Conservation (phyloP, 371 early-diverging fungal genomes). For the Mucor circinelloides region DNA sequence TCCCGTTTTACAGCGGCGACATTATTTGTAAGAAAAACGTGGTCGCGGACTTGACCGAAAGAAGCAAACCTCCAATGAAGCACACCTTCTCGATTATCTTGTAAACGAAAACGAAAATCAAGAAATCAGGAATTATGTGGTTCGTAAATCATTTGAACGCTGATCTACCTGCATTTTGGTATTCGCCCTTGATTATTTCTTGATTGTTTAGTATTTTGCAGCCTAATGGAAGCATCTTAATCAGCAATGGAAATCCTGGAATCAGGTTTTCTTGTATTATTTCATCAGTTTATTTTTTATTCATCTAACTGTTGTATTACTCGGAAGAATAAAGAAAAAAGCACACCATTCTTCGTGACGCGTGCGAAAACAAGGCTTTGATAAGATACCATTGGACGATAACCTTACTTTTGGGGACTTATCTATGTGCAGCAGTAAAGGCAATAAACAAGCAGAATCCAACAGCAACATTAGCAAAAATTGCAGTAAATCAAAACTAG, state of each 20-base stretch:
- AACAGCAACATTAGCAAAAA: background rate
- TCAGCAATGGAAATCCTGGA: conserved; percentile 3
- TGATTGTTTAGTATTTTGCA: background rate
- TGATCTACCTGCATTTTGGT: background rate
- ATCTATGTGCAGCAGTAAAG: conserved; percentile 13
- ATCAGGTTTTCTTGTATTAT: background rate
- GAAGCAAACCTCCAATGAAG: background rate
- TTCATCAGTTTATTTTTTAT: background rate
- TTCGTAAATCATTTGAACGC: background rate
- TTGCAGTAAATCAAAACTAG: background rate
- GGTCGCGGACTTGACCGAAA: conserved; percentile 24
- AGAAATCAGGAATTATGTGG: background rate
- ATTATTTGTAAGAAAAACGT: conserved; percentile 15
- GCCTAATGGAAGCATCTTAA: background rate
- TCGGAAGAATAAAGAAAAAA: conserved; percentile 5
- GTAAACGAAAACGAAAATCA: background rate
- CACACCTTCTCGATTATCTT: background rate
- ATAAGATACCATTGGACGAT: background rate
- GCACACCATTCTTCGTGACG: conserved; percentile 18
- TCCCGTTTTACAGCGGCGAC: conserved; percentile 17
- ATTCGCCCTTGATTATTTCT: background rate
- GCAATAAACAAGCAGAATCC: background rate
- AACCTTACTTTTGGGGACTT: background rate
- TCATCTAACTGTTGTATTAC: conserved; percentile 1
- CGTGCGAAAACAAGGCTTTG: conserved; percentile 14